Evolutionary conservation across 2,329 filamentous ascomycete species (phyloP).

Genomic region (Pseudogymnoascus sp.): DNA sequence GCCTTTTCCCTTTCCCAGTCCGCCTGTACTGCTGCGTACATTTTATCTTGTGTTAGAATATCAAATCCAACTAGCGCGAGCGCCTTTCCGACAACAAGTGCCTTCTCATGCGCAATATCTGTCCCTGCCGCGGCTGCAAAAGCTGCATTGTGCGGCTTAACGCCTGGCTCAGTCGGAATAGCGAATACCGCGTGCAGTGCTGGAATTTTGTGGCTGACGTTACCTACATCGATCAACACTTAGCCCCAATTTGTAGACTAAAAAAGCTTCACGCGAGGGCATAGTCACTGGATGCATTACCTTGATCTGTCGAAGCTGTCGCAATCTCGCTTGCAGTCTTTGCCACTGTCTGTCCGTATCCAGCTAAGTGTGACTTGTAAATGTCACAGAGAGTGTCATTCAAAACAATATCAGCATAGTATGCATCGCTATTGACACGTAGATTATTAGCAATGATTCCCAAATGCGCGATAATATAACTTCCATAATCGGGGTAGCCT

Average conservation of each 20-base stretch:
- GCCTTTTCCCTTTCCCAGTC: constrained; percentile 29
- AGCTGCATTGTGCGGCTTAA: constrained; percentile 43
- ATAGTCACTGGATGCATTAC: constrained; percentile 47
- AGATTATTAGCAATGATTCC: background rate
- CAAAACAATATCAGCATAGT: constrained; percentile 47
- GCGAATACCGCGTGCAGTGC: constrained; percentile 44
- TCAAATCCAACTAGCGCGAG: constrained; percentile 41
- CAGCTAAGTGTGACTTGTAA: constrained; percentile 39
- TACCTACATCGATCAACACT: constrained; percentile 33
- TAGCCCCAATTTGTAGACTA: too few species aligned
- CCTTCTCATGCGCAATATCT: constrained; percentile 37
- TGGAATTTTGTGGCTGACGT: constrained; percentile 49
- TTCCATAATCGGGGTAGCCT: background rate
- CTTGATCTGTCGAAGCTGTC: constrained; percentile 39
- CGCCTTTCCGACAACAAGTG: constrained; percentile 39
- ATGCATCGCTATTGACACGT: constrained; percentile 24
- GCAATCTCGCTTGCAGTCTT: constrained; percentile 34
- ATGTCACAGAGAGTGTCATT: constrained; percentile 40
- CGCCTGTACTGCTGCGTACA: constrained; percentile 36
- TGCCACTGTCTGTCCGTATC: constrained; percentile 31
- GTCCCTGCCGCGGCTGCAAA: constrained; percentile 45
- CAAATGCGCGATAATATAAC: background rate
- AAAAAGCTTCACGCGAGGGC: too few species aligned
- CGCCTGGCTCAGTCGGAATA: constrained; percentile 38
- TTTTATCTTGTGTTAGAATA: constrained; percentile 34